Evolutionary conservation across 225 moss, liverwort and hornwort genomes (phyloP), one percentile per base, ranked within the genome.

Genomic region (Polytrichum commune): DNA sequence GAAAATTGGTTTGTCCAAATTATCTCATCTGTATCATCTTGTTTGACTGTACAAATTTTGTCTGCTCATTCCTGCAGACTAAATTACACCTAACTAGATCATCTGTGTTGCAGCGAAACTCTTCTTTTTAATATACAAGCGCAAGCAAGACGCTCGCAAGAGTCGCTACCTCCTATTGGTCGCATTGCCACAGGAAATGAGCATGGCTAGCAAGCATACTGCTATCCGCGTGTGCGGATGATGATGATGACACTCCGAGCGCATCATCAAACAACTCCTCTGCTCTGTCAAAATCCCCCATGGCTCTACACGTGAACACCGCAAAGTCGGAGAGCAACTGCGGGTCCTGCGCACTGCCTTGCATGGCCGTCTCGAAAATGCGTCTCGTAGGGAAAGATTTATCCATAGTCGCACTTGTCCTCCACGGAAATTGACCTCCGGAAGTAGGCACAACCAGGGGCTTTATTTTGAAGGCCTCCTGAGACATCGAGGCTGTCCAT

Each of bases 131-230:
- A 46, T 46, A 16, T 46, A 46, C 46, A 46, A 38, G 38, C 38
- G 38, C 38, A 29, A 27, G 18, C 26, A 27, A 68, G 27, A 54
- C 13, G 13, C 46, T 62, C 60, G 7, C 26, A 27, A 68, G 55
- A 54, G 55, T 6, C 53, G 26, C 53, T 27, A 27, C 19, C 16
- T 64, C 19, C 16, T 64, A 13, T 66, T 56, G 18, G 64, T 76
- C 71, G 75, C 81, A 78, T 16, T 81, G 81, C 78, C 84, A 71
- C 4, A 78, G 23, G 63, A 84, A 84, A 8, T 78, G 64, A 3
- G 84, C 81, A 19, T 76, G 73, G 46, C 55, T 70, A 1, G 78
- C 73, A 25, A 78, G 78, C 33, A 71, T 68, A 60, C 66, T 1
- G 61, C 27, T 54, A 69, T 68, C 38, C n/a, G 68, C 54, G 13